Conservation (phyloP, 176 grass and related monocot genomes). For the Luzula sylvatica region DNA sequence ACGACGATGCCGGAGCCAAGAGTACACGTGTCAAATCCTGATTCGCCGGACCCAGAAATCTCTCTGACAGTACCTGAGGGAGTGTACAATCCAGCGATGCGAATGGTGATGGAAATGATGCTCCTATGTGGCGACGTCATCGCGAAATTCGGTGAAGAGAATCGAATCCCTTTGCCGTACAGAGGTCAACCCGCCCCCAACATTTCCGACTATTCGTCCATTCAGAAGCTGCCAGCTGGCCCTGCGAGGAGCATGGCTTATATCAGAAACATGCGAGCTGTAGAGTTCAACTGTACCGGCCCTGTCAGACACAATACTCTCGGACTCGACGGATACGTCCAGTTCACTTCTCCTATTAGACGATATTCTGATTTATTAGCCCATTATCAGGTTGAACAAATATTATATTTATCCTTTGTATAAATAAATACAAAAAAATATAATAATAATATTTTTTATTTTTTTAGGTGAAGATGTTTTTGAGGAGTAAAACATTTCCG, state of each 20-base stretch:
- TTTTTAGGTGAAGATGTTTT: constrained; percentile 81
- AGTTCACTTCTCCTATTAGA: constrained; percentile 85
- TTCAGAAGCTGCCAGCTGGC: constrained; percentile 71
- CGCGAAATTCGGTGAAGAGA: constrained; percentile 59
- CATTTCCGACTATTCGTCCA: constrained; percentile 38
- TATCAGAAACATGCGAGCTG: constrained; percentile 62
- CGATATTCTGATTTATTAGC: constrained; percentile 95
- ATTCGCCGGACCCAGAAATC: constrained; percentile 65
- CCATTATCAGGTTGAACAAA: constrained; percentile 86
- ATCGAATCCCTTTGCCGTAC: constrained; percentile 76
- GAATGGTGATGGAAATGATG: constrained; percentile 93
- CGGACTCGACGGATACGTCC: constrained; percentile 87
- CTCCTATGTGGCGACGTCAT: constrained; percentile 84
- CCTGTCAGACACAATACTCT: constrained; percentile 61
- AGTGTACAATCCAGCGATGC: constrained; percentile 55
- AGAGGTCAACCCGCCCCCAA: constrained; percentile 78
- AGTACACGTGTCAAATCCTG: constrained; percentile 74
- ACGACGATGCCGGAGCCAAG: constrained; percentile 80
- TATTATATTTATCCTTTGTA: no score
- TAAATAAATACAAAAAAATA: no score
- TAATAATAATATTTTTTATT: constrained; percentile 1
- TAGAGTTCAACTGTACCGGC: constrained; percentile 71
- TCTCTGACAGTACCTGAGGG: constrained; percentile 52
- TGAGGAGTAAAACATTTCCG: constrained; percentile 62
- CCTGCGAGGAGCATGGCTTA: constrained; percentile 74